phyloP scores from a whole-genome alignment of 495 filamentous ascomycete genomes.

The Bryoglossum gracile region DNA sequence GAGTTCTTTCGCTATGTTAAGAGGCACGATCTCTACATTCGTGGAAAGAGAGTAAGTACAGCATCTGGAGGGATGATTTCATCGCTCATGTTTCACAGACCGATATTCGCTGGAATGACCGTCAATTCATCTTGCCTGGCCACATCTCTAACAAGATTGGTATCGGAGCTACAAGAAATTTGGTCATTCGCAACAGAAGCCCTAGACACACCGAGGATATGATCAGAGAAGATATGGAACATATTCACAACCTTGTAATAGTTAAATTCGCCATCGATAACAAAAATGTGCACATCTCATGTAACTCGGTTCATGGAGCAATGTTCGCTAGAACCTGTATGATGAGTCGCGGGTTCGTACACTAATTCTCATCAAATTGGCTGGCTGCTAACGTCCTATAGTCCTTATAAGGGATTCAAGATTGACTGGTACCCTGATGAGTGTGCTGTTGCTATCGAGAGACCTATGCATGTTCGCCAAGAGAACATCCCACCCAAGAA shows the following conservation, averaged over 20 bases:
- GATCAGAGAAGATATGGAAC: slow-evolving; percentile 70
- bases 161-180: slow-evolving; percentile 70
- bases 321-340: slow-evolving; percentile 71
- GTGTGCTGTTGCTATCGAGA: slow-evolving; percentile 55
- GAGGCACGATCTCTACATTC: slow-evolving; percentile 61
- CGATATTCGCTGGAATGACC: slow-evolving; percentile 63
- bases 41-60: slow-evolving; percentile 52
- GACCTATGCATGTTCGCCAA: slow-evolving; percentile 22
- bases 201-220: slow-evolving; percentile 52
- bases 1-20: slow-evolving; percentile 59
- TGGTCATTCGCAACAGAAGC: slow-evolving; percentile 55
- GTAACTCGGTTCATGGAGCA: slow-evolving; percentile 73
- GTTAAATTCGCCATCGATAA: slow-evolving; percentile 55
- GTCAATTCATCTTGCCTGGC: slow-evolving; percentile 61
- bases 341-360: slow-evolving; percentile 53
- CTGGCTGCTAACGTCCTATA: slow-evolving; percentile 51
- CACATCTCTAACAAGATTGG: slow-evolving; percentile 61
- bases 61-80: not conserved
- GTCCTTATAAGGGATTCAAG: slow-evolving; percentile 66
- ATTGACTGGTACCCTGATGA: slow-evolving; percentile 72
- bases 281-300: slow-evolving; percentile 55
- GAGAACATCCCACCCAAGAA: slow-evolving; percentile 33
- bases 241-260: slow-evolving; percentile 73
- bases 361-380: not conserved
- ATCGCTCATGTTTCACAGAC: slow-evolving; percentile 40